phyloP scores from a whole-genome alignment of 129 eudicot species.

The Saussurea involucrata region DNA sequence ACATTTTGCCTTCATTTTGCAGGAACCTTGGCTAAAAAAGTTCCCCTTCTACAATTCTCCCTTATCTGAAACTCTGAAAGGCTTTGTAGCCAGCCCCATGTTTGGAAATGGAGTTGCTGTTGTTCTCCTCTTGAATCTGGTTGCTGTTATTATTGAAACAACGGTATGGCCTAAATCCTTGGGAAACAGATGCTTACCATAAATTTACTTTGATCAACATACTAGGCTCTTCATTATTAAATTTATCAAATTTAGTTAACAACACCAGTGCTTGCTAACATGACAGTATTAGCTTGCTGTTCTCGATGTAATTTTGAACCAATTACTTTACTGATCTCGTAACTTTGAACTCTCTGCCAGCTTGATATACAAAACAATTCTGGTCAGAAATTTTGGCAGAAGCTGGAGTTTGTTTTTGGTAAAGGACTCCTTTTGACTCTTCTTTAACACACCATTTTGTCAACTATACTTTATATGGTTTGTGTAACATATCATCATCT shows the following conservation, averaged over 20 bases:
- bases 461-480: background rate
- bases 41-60: slow-evolving; percentile 59
- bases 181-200: background rate
- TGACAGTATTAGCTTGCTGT: slow-evolving; percentile 10
- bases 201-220: slow-evolving; percentile 1
- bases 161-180: slow-evolving; percentile 50
- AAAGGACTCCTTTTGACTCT: slow-evolving; percentile 30
- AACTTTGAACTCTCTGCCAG: slow-evolving; percentile 35
- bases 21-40: slow-evolving; percentile 58
- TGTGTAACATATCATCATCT: background rate
- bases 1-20: slow-evolving; percentile 23
- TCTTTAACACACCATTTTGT: slow-evolving; percentile 4
- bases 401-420: slow-evolving; percentile 86
- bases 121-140: slow-evolving; percentile 68
- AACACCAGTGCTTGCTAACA: slow-evolving; percentile 11
- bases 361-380: slow-evolving; percentile 86
- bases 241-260: background rate
- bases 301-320: background rate
- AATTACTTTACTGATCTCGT: background rate
- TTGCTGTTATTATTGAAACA: slow-evolving; percentile 81
- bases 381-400: slow-evolving; percentile 83
- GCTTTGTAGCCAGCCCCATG: slow-evolving; percentile 46
- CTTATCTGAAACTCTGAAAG: slow-evolving; percentile 50
- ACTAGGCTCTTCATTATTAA: background rate
- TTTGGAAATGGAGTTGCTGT: slow-evolving; percentile 62